A percentile compares a stretch with the other conserved stretches of the same genome.
Evolutionary conservation across 768 basidiomycete species (phyloP).

Genomic region (Auricularia sp.): DNA sequence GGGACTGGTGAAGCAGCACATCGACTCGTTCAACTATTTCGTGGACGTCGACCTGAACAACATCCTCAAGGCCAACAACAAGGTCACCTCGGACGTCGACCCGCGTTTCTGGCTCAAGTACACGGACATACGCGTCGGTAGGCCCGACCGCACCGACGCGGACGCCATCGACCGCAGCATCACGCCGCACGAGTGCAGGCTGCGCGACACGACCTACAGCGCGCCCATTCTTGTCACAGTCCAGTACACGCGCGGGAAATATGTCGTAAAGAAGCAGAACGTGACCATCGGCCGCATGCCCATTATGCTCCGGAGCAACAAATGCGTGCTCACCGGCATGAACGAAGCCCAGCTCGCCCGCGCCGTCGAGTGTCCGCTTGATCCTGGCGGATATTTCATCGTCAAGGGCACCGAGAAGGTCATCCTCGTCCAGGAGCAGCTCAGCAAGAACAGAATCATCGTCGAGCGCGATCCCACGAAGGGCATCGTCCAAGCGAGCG

Average conservation of each 20-base stretch:
- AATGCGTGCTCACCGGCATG: slow-evolving; percentile 79
- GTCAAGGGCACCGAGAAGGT: slow-evolving; percentile 99
- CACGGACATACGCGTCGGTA: slow-evolving; percentile 87
- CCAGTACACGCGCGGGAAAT: slow-evolving; percentile 87
- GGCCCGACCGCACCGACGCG: slow-evolving; percentile 81
- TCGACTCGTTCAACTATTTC: slow-evolving; percentile 98
- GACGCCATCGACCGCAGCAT: slow-evolving; percentile 70
- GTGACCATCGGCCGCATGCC: slow-evolving; percentile 87
- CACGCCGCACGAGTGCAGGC: slow-evolving; percentile 93
- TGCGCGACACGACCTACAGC: slow-evolving; percentile 90
- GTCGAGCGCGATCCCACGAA: slow-evolving; percentile 90
- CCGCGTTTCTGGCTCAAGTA: slow-evolving; percentile 96
- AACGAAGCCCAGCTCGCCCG: slow-evolving; percentile 76
- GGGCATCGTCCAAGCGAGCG: slow-evolving; percentile 86
- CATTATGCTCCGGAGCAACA: slow-evolving; percentile 93
- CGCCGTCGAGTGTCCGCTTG: slow-evolving; percentile 94
- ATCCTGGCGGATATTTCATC: slow-evolving; percentile 99
- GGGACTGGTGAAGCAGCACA: slow-evolving; percentile 97
- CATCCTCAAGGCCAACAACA: slow-evolving; percentile 87
- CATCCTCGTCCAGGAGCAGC: slow-evolving; percentile 95
- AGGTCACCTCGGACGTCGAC: slow-evolving; percentile 93
- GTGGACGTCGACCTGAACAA: slow-evolving; percentile 96
- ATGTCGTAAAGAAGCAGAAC: slow-evolving; percentile 70
- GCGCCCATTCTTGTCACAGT: slow-evolving; percentile 91
- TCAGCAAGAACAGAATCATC: slow-evolving; percentile 98